phyloP scores from a whole-genome alignment of 768 basidiomycete species.

The Phanerochaete sordida region DNA sequence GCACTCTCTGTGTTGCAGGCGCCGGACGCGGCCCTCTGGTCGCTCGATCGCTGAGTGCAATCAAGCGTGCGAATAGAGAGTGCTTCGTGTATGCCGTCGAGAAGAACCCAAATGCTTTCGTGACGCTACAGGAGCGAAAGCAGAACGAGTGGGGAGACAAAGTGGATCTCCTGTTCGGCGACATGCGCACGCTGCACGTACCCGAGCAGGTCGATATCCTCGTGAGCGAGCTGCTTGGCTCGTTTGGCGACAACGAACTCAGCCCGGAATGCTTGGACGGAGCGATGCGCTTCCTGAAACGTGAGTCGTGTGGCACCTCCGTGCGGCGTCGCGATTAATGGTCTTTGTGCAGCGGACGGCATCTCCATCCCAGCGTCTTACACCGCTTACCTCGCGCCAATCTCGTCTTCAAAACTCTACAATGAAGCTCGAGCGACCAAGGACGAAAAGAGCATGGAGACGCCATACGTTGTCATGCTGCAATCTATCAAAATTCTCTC shows the following conservation, averaged over 20 bases:
- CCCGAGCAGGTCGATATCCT: constrained; percentile 91
- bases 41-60: constrained; percentile 74
- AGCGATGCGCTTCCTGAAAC: constrained; percentile 88
- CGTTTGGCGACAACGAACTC: constrained; percentile 97
- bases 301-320: constrained; percentile 40
- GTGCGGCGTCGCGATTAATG: background rate
- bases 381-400: constrained; percentile 89
- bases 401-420: constrained; percentile 91
- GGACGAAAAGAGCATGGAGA: constrained; percentile 77
- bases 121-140: constrained; percentile 89
- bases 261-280: constrained; percentile 98
- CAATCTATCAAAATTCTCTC: constrained; percentile 88
- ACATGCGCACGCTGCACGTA: constrained; percentile 83
- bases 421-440: constrained; percentile 71
- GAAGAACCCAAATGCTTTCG: constrained; percentile 94
- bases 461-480: constrained; percentile 99
- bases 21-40: constrained; percentile 95
- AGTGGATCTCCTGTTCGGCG: constrained; percentile 86
- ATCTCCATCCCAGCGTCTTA: constrained; percentile 97
- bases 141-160: constrained; percentile 77
- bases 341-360: constrained; percentile 60
- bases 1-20: constrained; percentile 87
- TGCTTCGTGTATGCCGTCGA: constrained; percentile 85
- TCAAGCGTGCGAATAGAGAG: constrained; percentile 59
- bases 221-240: constrained; percentile 93